Evolutionary conservation across 768 basidiomycete genomes (phyloP).

Genomic region (Pisolithus marmoratus): DNA sequence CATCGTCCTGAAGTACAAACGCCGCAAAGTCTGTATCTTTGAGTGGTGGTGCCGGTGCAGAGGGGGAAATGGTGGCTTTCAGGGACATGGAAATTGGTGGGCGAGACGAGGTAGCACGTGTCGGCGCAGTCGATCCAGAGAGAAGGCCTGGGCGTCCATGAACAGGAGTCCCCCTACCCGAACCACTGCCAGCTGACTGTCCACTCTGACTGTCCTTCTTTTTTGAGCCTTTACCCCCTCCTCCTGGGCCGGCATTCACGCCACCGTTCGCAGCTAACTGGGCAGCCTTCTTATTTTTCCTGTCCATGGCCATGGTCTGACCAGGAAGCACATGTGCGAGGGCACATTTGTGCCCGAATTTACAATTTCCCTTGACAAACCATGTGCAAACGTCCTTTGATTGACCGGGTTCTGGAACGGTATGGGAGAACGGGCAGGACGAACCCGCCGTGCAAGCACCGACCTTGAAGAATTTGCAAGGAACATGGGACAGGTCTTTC

Average conservation of each 20-base stretch:
- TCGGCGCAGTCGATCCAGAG: conserved; percentile 65
- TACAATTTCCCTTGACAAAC: conserved; percentile 92
- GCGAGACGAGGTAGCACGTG: conserved; percentile 46
- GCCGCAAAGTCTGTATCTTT: conserved; percentile 71
- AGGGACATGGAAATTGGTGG: conserved; percentile 62
- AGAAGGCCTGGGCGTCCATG: conserved; percentile 22
- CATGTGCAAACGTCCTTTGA: conserved; percentile 81
- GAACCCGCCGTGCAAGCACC: conserved; percentile 92
- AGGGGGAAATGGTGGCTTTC: conserved; percentile 68
- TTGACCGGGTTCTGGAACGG: conserved; percentile 62
- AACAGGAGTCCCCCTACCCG: conserved; percentile 3
- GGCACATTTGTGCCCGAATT: conserved; percentile 79
- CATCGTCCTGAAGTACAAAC: conserved; percentile 61
- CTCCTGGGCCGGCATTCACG: conserved; percentile 21
- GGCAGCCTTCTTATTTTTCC: conserved; percentile 95
- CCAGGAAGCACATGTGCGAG: conserved; percentile 93
- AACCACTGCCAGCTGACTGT: conserved; percentile 11
- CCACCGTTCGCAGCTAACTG: conserved; percentile 55
- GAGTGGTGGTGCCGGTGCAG: conserved; percentile 73
- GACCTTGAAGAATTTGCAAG: conserved; percentile 95
- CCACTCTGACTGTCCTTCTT: conserved; percentile 32
- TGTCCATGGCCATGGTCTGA: conserved; percentile 91
- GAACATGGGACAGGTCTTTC: conserved; percentile 92
- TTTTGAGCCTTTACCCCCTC: conserved; percentile 28
- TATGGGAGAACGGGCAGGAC: conserved; percentile 94